A percentile compares a stretch with the other conserved stretches of the same genome.
phyloP scores from a whole-genome alignment of 768 basidiomycete genomes.

The Boletus pseudo-olivaceus region DNA sequence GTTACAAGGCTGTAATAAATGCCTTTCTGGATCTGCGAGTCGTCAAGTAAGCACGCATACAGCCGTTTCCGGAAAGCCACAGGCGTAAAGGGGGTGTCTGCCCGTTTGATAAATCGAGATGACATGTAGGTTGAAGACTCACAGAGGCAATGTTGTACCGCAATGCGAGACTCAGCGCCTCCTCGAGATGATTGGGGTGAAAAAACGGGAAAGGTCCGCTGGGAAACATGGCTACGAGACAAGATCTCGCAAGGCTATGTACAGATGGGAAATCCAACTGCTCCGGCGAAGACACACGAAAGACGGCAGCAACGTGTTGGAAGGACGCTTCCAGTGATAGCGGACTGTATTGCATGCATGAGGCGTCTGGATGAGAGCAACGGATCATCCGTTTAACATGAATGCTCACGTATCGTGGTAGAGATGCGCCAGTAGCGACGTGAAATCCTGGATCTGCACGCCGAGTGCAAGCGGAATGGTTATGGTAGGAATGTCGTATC shows the following conservation, averaged over 20 bases:
- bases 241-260: constrained; percentile 41
- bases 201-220: constrained; percentile 42
- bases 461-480: constrained; percentile 37
- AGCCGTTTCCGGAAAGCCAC: background rate
- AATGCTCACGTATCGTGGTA: constrained; percentile 65
- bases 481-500: constrained; percentile 14
- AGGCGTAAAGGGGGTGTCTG: too few species aligned
- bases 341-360: constrained; percentile 39
- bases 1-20: constrained; percentile 64
- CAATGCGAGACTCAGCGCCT: constrained; percentile 51
- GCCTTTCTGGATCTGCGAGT: constrained; percentile 52
- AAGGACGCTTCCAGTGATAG: constrained; percentile 44
- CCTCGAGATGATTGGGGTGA: constrained; percentile 44
- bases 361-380: background rate
- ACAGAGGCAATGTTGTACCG: constrained; percentile 49
- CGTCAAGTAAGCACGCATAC: background rate
- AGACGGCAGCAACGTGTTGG: constrained; percentile 45
- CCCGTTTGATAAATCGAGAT: too few species aligned
- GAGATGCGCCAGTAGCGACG: constrained; percentile 55
- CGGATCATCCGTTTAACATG: background rate
- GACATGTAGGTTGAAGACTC: constrained; percentile 25
- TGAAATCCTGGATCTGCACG: constrained; percentile 47
- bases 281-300: constrained; percentile 54
- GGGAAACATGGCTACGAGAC: constrained; percentile 48
- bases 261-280: constrained; percentile 57